These are phyloP conservation scores for Pogostemon cablin DNA, from an alignment of 257 asterid genomes.

Conservation along the genomic window DNA sequence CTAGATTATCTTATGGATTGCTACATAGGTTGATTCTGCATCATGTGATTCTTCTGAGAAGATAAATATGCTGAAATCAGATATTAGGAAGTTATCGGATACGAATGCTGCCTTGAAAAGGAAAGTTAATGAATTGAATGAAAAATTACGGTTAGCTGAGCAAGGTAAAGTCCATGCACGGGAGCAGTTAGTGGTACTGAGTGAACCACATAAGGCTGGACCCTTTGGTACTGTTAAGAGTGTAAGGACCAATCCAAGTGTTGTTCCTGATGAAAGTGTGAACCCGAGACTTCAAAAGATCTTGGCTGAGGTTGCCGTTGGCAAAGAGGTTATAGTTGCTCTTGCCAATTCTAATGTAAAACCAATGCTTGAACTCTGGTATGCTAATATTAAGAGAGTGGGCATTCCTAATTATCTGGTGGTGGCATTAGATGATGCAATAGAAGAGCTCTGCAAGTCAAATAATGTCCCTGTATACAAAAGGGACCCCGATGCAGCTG, in stretches of 20 bases:
- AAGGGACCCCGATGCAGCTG: conserved; percentile 61
- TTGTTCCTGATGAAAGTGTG: conserved; percentile 64
- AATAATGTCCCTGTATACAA: conserved; percentile 61
- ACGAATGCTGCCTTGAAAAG: conserved; percentile 60
- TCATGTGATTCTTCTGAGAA: conserved; percentile 56
- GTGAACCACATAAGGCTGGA: conserved; percentile 67
- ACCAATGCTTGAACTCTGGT: conserved; percentile 67
- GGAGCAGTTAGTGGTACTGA: conserved; percentile 46
- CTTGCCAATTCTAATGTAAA: conserved; percentile 79
- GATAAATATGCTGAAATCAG: conserved; percentile 52
- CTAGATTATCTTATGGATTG: conserved; percentile 26
- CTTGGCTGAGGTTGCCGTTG: conserved; percentile 57
- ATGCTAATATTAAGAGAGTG: conserved; percentile 57
- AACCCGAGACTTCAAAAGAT: conserved; percentile 75
- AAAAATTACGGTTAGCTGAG: conserved; percentile 55
- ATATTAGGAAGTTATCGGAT: conserved; percentile 48
- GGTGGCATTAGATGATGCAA: conserved; percentile 70
- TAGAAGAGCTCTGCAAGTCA: conserved; percentile 61
- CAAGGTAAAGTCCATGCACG: conserved; percentile 48
- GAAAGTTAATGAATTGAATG: conserved; percentile 65
- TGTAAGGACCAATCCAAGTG: conserved; percentile 66
- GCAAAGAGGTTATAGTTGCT: conserved; percentile 74
- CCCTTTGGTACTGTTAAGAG: conserved; percentile 79
- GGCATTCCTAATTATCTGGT: conserved; percentile 71
- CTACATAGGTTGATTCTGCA: conserved; percentile 52